Evolutionary conservation across 805 yeast species (phyloP).

Genomic region (Starmerella floricola): DNA sequence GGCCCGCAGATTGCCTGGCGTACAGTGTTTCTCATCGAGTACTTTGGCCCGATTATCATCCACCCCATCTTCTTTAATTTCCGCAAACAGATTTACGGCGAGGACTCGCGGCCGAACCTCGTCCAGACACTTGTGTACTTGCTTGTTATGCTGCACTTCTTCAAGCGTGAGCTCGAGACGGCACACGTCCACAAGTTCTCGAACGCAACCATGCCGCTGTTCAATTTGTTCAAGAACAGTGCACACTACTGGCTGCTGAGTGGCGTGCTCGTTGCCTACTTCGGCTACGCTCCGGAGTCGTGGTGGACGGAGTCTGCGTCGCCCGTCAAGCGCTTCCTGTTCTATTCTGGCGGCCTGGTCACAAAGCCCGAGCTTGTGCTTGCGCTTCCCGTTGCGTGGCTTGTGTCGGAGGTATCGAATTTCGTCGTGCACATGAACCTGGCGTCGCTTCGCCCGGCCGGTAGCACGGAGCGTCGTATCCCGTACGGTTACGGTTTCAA

Average conservation of each 20-base stretch:
- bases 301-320: constrained; percentile 22
- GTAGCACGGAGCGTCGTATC: constrained; percentile 48
- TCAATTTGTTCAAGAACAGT: constrained; percentile 77
- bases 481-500: constrained; percentile 80
- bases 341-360: constrained; percentile 22
- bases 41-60: constrained; percentile 75
- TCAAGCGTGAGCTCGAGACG: constrained; percentile 84
- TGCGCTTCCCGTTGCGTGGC: constrained; percentile 25
- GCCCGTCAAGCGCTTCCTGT: constrained; percentile 14
- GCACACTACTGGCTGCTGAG: constrained; percentile 88
- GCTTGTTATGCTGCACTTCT: constrained; percentile 59
- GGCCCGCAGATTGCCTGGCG: constrained; percentile 93
- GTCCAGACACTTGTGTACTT: constrained; percentile 45
- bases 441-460: constrained; percentile 40
- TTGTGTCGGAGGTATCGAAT: constrained; percentile 58
- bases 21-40: constrained; percentile 78
- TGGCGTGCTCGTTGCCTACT: constrained; percentile 48
- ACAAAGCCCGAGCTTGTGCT: constrained; percentile 12
- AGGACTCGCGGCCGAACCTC: constrained; percentile 32
- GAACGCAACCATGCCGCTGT: constrained; percentile 81
- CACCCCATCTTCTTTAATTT: constrained; percentile 48
- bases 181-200: constrained; percentile 75
- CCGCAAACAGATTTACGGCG: constrained; percentile 30
- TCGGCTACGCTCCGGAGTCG: constrained; percentile 36
- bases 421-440: constrained; percentile 58